Evolutionary conservation across 495 filamentous ascomycete genomes (phyloP), one percentile per base, ranked within the genome.

Genomic region (Umbilicaria muhlenbergii): DNA sequence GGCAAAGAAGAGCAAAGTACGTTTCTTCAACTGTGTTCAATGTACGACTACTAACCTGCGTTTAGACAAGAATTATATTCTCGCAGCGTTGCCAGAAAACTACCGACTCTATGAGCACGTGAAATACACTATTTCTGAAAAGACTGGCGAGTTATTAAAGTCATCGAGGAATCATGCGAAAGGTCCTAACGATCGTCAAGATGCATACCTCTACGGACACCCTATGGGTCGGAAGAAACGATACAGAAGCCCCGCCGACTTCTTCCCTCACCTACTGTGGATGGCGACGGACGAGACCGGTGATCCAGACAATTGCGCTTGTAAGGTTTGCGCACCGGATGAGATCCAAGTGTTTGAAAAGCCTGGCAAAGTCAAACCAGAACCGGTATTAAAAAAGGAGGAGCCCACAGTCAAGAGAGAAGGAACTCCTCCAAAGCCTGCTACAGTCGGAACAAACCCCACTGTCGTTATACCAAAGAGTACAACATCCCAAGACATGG

Each of bases 151-250:
- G 51, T 45, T 50, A 13, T 41, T 47, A 33, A 45, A 51, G 33
- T 45, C 53, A 19, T 41, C 43, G 39, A 64, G 62, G 38, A 64
- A 53, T 18, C 60, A 66, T 46, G 58, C 58, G 7, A 60, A 51
- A 16, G 58, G 56, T 14, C 54, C 53, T 31, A 66, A 68, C 45
- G 62, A 69, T 38, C 56, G 65, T 21, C 62, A 69, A 51, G 77
- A 80, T 52, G 69, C 66, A 14, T 80, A 77, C 55, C 61, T 80
- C 2, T 80, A 78, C 47, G 76, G 76, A 24, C 68, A 80, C 48
- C 75, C 74, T 1, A 51, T 61, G 24, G 75, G 74, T 3, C 64
- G 66, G 13, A 71, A 65, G 44, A 78, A 78, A 55, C 64, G 72
- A 5, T 80, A 66, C 49, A 54, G 75, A 41, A 77, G 69, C 42